These are phyloP conservation scores for Myriosclerotinia scirpicola DNA, from an alignment of 2,329 filamentous ascomycete species.

Conservation along the genomic window DNA sequence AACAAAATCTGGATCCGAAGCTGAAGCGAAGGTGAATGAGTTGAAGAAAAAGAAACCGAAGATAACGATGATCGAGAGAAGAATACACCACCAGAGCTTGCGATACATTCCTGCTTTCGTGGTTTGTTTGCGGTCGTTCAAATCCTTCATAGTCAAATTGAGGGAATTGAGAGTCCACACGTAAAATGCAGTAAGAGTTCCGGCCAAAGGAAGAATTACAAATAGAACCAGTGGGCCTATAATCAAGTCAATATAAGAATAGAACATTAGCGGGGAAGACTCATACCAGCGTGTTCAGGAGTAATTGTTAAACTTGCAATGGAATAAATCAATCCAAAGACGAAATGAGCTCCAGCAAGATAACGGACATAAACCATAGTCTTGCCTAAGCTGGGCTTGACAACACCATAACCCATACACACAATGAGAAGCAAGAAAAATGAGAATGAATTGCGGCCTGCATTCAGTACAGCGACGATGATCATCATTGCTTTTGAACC, in stretches of 20 bases:
- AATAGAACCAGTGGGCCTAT: constrained; percentile 83
- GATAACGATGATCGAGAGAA: constrained; percentile 88
- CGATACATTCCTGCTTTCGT: constrained; percentile 96
- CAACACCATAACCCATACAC: constrained; percentile 98
- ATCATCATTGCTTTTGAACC: constrained; percentile 85
- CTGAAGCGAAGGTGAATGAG: constrained; percentile 89
- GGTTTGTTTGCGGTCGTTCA: constrained; percentile 91
- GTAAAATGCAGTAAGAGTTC: constrained; percentile 93
- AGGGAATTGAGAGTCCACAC: constrained; percentile 98
- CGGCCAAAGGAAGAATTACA: constrained; percentile 88
- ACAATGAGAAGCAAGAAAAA: constrained; percentile 98
- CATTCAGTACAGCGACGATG: constrained; percentile 89
- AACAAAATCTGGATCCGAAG: constrained; percentile 82
- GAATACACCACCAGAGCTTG: constrained; percentile 97
- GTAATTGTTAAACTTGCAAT: constrained; percentile 86
- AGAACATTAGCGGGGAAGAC: neutral
- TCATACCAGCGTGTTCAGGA: constrained; percentile 74
- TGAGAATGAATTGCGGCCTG: constrained; percentile 92
- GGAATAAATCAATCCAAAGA: constrained; percentile 92
- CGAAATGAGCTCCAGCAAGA: constrained; percentile 87
- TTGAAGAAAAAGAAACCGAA: constrained; percentile 99
- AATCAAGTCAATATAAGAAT: constrained; percentile 23
- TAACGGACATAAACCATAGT: constrained; percentile 94
- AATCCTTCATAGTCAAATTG: constrained; percentile 91
- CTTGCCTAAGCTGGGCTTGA: constrained; percentile 86